phyloP scores from a whole-genome alignment of 805 yeast species.

The Candida arabinofermentans region DNA sequence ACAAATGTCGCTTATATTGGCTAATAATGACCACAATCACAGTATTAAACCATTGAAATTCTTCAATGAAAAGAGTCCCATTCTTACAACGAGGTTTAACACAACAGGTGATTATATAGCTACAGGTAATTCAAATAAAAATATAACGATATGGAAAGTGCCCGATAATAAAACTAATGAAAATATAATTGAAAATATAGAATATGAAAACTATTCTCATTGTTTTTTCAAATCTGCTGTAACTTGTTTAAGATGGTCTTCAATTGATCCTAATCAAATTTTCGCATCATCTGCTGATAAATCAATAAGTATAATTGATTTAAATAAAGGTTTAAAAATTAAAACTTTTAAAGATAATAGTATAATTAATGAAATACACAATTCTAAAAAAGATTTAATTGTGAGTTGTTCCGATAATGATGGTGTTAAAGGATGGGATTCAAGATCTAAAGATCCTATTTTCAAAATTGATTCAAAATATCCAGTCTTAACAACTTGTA shows the following conservation, averaged over 20 bases:
- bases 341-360: constrained; percentile 39
- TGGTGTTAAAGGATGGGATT: constrained; percentile 57
- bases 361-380: constrained; percentile 53
- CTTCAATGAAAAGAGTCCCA: constrained; percentile 52
- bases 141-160: constrained; percentile 33
- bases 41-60: constrained; percentile 30
- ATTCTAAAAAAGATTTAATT: constrained; percentile 25
- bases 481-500: constrained; percentile 54
- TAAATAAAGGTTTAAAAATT: constrained; percentile 48
- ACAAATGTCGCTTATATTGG: background rate
- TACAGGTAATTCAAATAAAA: constrained; percentile 58
- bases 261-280: constrained; percentile 37
- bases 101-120: constrained; percentile 50
- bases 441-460: constrained; percentile 45
- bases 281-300: constrained; percentile 59
- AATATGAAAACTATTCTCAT: constrained; percentile 9
- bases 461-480: constrained; percentile 33
- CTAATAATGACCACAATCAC: background rate
- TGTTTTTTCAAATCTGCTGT: constrained; percentile 56
- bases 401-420: constrained; percentile 71
- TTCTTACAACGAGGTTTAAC: constrained; percentile 49
- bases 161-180: constrained; percentile 10
- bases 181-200: constrained; percentile 11
- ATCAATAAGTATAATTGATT: constrained; percentile 61
- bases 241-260: constrained; percentile 53